These are phyloP conservation scores for Pichia manshurica DNA, from an alignment of 805 yeast genomes.

Conservation along the genomic window DNA sequence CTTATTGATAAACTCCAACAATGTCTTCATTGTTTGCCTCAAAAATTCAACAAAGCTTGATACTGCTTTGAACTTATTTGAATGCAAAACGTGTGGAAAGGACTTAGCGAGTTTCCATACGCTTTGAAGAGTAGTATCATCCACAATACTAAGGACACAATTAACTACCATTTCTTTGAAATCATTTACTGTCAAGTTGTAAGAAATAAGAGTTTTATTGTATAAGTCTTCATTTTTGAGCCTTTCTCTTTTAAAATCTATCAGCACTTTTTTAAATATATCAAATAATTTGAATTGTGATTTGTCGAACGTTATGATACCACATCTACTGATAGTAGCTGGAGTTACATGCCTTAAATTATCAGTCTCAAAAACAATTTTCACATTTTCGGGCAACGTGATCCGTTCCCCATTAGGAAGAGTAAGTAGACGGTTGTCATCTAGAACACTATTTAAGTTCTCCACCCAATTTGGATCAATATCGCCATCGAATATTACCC, in stretches of 20 bases:
- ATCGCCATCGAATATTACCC: constrained; percentile 90
- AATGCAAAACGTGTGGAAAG: neutral
- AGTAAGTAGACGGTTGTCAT: constrained; percentile 77
- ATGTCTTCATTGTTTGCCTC: constrained; percentile 29
- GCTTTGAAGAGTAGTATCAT: constrained; percentile 14
- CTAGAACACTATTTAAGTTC: constrained; percentile 81
- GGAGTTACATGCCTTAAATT: constrained; percentile 65
- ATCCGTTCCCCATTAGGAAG: constrained; percentile 88
- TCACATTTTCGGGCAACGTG: constrained; percentile 55
- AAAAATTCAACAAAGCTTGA: constrained; percentile 18
- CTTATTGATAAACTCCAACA: constrained; percentile 18
- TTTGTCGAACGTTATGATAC: constrained; percentile 70
- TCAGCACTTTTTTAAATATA: constrained; percentile 12
- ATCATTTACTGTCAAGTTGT: constrained; percentile 3
- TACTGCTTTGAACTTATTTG: neutral
- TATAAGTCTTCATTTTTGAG: constrained; percentile 14
- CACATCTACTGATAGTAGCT: constrained; percentile 91
- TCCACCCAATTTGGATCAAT: constrained; percentile 94
- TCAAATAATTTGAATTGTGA: constrained; percentile 11
- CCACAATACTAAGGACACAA: constrained; percentile 9
- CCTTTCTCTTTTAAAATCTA: constrained; percentile 13
- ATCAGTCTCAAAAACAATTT: constrained; percentile 73
- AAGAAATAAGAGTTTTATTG: constrained; percentile 2
- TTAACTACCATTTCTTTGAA: constrained; percentile 4
- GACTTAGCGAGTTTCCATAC: constrained; percentile 17